These are phyloP conservation scores for Xerocomellus chrysenteron DNA, from an alignment of 768 basidiomycete species.

Conservation along the genomic window DNA sequence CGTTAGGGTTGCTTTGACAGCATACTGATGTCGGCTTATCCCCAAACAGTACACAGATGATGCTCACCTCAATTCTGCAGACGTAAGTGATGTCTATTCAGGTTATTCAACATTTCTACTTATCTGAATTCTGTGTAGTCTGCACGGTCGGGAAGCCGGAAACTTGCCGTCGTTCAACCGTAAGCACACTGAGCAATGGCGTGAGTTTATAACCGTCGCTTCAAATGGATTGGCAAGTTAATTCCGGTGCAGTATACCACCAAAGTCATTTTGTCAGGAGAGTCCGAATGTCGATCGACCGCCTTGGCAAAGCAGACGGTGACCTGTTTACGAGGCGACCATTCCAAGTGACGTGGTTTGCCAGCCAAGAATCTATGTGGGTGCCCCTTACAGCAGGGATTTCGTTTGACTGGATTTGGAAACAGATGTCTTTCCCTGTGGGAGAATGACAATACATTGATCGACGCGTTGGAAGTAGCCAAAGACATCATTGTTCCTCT, in stretches of 20 bases:
- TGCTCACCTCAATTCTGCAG: slow-evolving; percentile 60
- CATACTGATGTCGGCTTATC: slow-evolving; percentile 17
- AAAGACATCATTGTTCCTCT: slow-evolving; percentile 62
- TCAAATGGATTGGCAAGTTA: slow-evolving; percentile 1
- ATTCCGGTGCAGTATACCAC: slow-evolving; percentile 52
- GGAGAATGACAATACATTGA: slow-evolving; percentile 57
- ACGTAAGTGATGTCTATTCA: slow-evolving; percentile 45
- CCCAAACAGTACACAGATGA: slow-evolving; percentile 55
- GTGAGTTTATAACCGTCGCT: slow-evolving; percentile 43
- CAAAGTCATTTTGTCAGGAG: slow-evolving; percentile 65
- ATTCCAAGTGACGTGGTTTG: slow-evolving; percentile 70
- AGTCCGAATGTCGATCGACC: slow-evolving; percentile 53
- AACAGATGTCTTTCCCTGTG: slow-evolving; percentile 64
- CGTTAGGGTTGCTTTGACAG: slow-evolving; percentile 7
- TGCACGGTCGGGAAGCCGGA: slow-evolving; percentile 52
- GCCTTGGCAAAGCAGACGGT: slow-evolving; percentile 49
- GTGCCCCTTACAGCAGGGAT: slow-evolving; percentile 16
- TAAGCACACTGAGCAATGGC: slow-evolving; percentile 75
- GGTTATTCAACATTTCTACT: neutral
- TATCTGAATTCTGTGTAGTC: slow-evolving; percentile 33
- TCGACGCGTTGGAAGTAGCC: slow-evolving; percentile 62
- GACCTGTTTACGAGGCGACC: slow-evolving; percentile 65
- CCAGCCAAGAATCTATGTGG: slow-evolving; percentile 63
- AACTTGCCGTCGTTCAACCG: slow-evolving; percentile 59
- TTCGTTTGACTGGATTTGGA: neutral